Conservation (phyloP, 805 yeast species). For the Sugiyamaella americana region DNA sequence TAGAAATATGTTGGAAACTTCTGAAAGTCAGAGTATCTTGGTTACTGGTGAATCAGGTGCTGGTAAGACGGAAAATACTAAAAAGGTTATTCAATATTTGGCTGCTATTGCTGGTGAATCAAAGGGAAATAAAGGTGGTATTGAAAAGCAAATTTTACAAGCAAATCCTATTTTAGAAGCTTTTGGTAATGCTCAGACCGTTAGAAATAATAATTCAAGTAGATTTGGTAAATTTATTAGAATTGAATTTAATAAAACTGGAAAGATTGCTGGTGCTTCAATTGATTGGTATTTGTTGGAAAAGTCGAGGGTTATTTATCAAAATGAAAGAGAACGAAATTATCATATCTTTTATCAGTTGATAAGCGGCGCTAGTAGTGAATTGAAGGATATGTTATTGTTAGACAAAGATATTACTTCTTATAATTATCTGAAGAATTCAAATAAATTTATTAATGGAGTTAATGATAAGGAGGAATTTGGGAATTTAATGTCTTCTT, state of each 20-base stretch:
- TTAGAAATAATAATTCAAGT: conserved; percentile 88
- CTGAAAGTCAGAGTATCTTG: conserved; percentile 77
- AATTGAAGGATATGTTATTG: conserved; percentile 28
- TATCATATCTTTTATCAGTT: conserved; percentile 92
- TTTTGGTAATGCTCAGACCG: conserved; percentile 96
- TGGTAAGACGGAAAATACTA: conserved; percentile 96
- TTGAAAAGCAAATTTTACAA: conserved; percentile 80
- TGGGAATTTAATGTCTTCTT: conserved; percentile 54
- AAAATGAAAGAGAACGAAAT: conserved; percentile 72
- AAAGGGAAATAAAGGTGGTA: conserved; percentile 34
- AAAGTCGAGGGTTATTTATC: conserved; percentile 84
- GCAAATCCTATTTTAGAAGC: conserved; percentile 95
- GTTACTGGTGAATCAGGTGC: conserved; percentile 99
- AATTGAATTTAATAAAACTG: conserved; percentile 61
- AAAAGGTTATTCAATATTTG: conserved; percentile 85
- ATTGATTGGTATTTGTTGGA: conserved; percentile 93
- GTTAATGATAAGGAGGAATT: conserved; percentile 74
- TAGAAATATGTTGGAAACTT: conserved; percentile 60
- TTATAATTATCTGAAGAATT: conserved; percentile 54
- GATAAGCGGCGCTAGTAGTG: conserved; percentile 54
- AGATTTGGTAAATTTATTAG: conserved; percentile 95
- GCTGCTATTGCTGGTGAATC: conserved; percentile 59
- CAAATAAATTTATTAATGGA: conserved; percentile 55
- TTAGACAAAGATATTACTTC: conserved; percentile 42
- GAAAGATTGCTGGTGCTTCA: conserved; percentile 77